phyloP scores from a whole-genome alignment of 139 green algal species.

The Chlamydomonas incerta region DNA sequence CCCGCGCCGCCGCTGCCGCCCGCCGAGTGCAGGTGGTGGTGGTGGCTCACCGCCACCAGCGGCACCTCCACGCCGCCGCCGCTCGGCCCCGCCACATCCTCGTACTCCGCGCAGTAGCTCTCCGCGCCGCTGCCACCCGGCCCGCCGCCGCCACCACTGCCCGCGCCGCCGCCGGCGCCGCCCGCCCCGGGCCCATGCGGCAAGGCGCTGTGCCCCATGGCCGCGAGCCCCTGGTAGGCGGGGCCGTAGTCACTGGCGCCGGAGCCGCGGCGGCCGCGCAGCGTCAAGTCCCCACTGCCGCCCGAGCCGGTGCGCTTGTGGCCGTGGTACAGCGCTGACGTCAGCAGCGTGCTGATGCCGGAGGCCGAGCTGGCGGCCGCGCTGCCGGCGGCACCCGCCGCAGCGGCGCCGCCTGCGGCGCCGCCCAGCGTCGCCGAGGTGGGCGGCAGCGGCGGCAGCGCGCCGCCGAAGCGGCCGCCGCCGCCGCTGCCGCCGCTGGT shows the following conservation, averaged over 20 bases:
- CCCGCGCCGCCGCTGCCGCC: background rate
- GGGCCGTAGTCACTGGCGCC: too few species aligned
- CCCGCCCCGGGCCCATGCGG: too few species aligned
- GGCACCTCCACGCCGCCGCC: slow-evolving; percentile 15
- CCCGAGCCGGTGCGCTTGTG: too few species aligned
- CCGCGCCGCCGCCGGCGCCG: background rate
- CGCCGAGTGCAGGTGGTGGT: background rate
- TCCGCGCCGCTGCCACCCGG: too few species aligned
- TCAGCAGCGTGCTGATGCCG: background rate
- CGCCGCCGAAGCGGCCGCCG: background rate
- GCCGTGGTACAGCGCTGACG: background rate
- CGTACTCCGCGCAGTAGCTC: background rate
- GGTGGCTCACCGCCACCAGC: background rate
- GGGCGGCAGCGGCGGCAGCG: slow-evolving; percentile 10
- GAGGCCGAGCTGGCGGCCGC: background rate
- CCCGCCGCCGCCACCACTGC: background rate
- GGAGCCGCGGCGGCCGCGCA: too few species aligned
- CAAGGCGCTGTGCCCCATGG: too few species aligned
- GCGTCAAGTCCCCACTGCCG: too few species aligned
- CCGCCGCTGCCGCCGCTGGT: background rate
- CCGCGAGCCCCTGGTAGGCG: too few species aligned
- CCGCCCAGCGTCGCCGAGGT: background rate
- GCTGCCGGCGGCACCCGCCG: background rate
- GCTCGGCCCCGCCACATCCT: background rate
- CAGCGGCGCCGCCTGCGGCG: background rate